Base-by-base conservation (phyloP, 495 filamentous ascomycete species). In the Hypoxylon perforatum region DNA sequence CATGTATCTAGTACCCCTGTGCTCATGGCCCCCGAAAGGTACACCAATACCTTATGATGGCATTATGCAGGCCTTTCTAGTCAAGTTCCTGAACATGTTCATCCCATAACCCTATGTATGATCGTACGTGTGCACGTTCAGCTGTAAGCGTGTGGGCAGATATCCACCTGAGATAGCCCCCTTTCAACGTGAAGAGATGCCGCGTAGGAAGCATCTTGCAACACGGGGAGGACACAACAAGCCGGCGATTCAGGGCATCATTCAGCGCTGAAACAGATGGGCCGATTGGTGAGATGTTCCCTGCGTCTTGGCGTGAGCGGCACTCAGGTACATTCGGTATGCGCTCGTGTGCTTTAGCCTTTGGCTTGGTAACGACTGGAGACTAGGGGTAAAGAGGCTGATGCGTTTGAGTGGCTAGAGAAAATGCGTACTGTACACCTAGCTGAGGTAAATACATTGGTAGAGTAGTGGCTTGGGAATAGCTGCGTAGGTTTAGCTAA, bases 31-130 rank as follows among this genome's bases (percentile, higher is more conserved):
- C 30, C 8, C 30, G 30, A 33, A 45, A 36, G n/a, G 21, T 48
- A 30, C 45, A 11, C 30, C 12, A 0, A 28, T 36, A 48, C 64
- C 65, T 57, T 54, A 64, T 57, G 61, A 54, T 61, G 61, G 61
- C 61, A 61, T 69, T 64, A 57, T 60, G 39, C 63, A 56, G 66
- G 66, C 57, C 56, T 28, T 64, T 61, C 61, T 69, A 39, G 44
- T 53, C 41, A 19, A 56, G 17, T 38, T 2, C 9, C 35, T n/a
- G 15, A 45, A 49, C 58, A 38, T 28, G n/a, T n/a, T n/a, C 42
- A 35, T 42, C 46, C 19, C 7, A 38, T 47, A 10, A 5, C 22
- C 36, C 28, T 39, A 50, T 41, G 55, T 49, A n/a, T 38, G 59
- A 52, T 59, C 38, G 41, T 42, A 56, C 56, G 23, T 36, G 44